Conservation (phyloP, 2,329 filamentous ascomycete genomes). For the Sporothrix globosa region DNA sequence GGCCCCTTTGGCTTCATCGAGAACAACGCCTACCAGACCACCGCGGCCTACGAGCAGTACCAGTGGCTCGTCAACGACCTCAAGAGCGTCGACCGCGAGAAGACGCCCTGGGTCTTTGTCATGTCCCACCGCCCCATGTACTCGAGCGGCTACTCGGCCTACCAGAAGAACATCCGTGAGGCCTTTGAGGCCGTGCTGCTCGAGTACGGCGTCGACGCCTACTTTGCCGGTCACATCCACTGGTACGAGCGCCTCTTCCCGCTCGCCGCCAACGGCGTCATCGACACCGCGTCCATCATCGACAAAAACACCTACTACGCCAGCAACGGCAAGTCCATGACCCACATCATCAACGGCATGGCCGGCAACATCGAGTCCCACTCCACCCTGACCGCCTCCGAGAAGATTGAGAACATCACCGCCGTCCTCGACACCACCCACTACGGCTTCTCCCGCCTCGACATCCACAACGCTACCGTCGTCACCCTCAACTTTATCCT, state of each 20-base stretch:
- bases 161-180: slow-evolving; percentile 49
- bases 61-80: slow-evolving; percentile 38
- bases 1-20: slow-evolving; percentile 54
- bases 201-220: slow-evolving; percentile 51
- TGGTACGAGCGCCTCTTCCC: slow-evolving; percentile 38
- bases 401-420: slow-evolving; percentile 48
- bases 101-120: slow-evolving; percentile 38
- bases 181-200: slow-evolving; percentile 53
- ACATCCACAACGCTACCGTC: slow-evolving; percentile 40
- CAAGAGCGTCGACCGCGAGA: slow-evolving; percentile 36
- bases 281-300: slow-evolving; percentile 48
- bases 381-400: slow-evolving; percentile 44
- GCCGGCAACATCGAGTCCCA: slow-evolving; percentile 58
- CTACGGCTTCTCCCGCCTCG: slow-evolving; percentile 55
- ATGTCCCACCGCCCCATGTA: slow-evolving; percentile 38
- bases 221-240: slow-evolving; percentile 44
- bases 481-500: slow-evolving; percentile 45
- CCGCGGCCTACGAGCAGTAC: slow-evolving; percentile 51
- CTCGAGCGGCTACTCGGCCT: slow-evolving; percentile 43
- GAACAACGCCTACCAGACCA: slow-evolving; percentile 46
- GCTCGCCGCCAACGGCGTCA: slow-evolving; percentile 36
- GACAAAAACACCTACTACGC: slow-evolving; percentile 54
- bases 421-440: slow-evolving; percentile 50
- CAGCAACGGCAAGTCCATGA: slow-evolving; percentile 53
- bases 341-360: slow-evolving; percentile 57